These are phyloP conservation scores for Trametes sanguinea DNA, from an alignment of 768 basidiomycete species.

Conservation along the genomic window DNA sequence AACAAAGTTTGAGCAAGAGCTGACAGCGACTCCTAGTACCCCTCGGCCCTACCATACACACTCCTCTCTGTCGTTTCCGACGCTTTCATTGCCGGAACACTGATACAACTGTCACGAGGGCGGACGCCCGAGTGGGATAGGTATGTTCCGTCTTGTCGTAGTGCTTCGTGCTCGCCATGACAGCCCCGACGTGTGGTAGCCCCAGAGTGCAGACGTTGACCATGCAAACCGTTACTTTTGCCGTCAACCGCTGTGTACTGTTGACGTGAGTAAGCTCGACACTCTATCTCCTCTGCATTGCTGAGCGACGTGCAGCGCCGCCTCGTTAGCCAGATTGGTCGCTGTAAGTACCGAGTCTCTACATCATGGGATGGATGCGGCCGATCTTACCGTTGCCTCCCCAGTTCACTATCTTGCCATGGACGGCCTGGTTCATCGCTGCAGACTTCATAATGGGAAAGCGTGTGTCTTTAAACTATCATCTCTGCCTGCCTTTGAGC, in stretches of 20 bases:
- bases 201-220: constrained; percentile 1
- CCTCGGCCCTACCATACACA: constrained; percentile 17
- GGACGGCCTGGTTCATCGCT: constrained; percentile 24
- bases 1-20: neutral
- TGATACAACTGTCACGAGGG: constrained; percentile 16
- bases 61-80: constrained; percentile 21
- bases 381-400: no score
- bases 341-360: neutral
- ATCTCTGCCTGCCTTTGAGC: no score
- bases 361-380: no score
- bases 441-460: constrained; percentile 23
- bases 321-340: constrained; percentile 12
- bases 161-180: no score
- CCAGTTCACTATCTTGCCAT: constrained; percentile 16
- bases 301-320: neutral
- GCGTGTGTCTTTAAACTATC: neutral
- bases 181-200: neutral
- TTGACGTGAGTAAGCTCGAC: constrained; percentile 5
- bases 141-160: neutral
- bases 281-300: neutral
- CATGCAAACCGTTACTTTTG: constrained; percentile 9
- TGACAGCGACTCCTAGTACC: neutral
- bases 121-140: constrained; percentile 9
- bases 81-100: constrained; percentile 18
- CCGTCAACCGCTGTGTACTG: constrained; percentile 16